phyloP scores from a whole-genome alignment of 2,329 filamentous ascomycete species.

The Ustilaginoidea virens region DNA sequence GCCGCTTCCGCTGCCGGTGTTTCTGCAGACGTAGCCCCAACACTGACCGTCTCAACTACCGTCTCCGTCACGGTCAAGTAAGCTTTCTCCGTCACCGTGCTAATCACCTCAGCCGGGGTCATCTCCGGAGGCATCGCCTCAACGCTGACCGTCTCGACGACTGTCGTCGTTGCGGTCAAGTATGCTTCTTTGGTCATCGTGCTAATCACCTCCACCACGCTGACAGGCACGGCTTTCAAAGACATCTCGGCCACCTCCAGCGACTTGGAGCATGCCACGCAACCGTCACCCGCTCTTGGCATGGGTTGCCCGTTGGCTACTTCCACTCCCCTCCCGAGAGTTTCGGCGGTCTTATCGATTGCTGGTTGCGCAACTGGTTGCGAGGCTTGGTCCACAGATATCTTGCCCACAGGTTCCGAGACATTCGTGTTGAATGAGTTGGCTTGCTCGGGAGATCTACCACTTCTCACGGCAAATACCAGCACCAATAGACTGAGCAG shows the following conservation, averaged over 20 bases:
- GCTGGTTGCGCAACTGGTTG: neutral
- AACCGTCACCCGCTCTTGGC: conserved; percentile 9
- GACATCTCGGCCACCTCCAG: conserved; percentile 2
- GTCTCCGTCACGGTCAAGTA: conserved; percentile 17
- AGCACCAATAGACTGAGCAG: conserved; percentile 38
- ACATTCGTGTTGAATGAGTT: neutral
- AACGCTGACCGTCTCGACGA: conserved; percentile 12
- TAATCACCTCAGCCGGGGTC: too few relatives aligned
- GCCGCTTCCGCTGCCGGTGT: conserved; percentile 4
- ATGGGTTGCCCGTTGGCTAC: conserved; percentile 3
- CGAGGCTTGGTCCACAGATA: neutral
- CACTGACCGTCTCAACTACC: conserved; percentile 5
- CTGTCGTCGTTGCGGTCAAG: conserved; percentile 17
- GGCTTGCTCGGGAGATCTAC: conserved; percentile 7
- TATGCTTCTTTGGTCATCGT: conserved; percentile 9
- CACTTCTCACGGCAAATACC: conserved; percentile 27
- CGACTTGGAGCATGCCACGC: conserved; percentile 8
- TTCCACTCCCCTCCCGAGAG: conserved; percentile 13
- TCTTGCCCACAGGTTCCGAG: neutral
- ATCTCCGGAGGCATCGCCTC: too few relatives aligned
- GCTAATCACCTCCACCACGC: conserved; percentile 5
- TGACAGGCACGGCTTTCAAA: conserved; percentile 1
- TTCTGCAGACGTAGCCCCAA: conserved; percentile 7
- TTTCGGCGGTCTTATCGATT: conserved; percentile 4
- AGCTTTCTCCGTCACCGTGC: too few relatives aligned